phyloP scores from a whole-genome alignment of 371 early-diverging fungal genomes.

The Circinella minor region DNA sequence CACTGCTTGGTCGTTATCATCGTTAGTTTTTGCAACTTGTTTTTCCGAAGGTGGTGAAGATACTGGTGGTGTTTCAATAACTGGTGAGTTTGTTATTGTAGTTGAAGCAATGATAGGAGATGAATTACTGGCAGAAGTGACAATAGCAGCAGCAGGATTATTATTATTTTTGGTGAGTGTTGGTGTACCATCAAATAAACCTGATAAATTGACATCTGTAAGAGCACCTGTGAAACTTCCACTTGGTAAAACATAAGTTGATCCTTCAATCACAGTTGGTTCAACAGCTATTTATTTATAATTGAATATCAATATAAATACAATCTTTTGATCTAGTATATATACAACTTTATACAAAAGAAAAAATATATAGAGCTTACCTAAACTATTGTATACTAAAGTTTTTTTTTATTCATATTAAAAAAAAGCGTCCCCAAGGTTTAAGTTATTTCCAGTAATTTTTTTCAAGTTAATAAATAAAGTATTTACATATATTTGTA shows the following conservation, averaged over 20 bases:
- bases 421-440: no score
- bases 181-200: conserved; percentile 18
- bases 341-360: no score
- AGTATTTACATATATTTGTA: background rate
- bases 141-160: no score
- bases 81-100: background rate
- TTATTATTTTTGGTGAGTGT: background rate
- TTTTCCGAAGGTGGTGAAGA: background rate
- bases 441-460: no score
- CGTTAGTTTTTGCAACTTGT: background rate
- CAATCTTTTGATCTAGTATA: no score
- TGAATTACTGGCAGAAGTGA: background rate
- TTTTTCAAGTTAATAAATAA: no score
- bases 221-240: conserved; percentile 17
- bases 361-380: no score
- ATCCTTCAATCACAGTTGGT: conserved; percentile 11
- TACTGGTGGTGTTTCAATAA: background rate
- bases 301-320: background rate
- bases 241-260: conserved; percentile 15
- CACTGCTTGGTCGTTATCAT: background rate
- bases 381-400: no score
- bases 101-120: background rate
- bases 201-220: conserved; percentile 21
- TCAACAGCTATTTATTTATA: background rate
- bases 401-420: no score